Evolutionary conservation across 192 early-diverging fungal species (phyloP).

Genomic region (Podila epigama): DNA sequence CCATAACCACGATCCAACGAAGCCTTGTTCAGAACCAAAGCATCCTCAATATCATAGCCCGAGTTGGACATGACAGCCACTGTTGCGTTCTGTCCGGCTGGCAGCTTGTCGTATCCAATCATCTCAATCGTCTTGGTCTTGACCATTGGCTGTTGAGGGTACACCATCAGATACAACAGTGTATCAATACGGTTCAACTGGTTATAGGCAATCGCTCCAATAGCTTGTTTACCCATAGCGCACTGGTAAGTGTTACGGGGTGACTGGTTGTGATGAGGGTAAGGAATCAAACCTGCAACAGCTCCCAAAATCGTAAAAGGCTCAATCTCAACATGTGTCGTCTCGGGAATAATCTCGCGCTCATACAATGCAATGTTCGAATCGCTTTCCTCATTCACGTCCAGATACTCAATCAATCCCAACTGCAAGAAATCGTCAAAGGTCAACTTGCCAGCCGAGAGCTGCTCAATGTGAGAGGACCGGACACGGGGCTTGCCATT

Average conservation of each 20-base stretch:
- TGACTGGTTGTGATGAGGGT: conserved; percentile 98
- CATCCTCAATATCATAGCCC: conserved; percentile 99
- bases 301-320: conserved; percentile 96
- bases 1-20: conserved; percentile 96
- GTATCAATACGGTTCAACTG: conserved; percentile 96
- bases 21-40: conserved; percentile 92
- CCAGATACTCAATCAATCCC: conserved; percentile 94
- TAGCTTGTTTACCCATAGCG: conserved; percentile 99
- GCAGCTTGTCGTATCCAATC: conserved; percentile 95
- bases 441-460: conserved; percentile 53
- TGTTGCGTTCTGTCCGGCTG: conserved; percentile 88
- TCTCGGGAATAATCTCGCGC: conserved; percentile 81
- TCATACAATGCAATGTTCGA: conserved; percentile 94
- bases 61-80: conserved; percentile 98
- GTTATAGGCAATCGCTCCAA: conserved; percentile 96
- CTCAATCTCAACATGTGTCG: conserved; percentile 96
- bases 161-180: conserved; percentile 93
- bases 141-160: conserved; percentile 98
- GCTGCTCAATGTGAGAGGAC: conserved; percentile 68
- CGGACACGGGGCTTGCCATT: conserved; percentile 74
- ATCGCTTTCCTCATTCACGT: conserved; percentile 98
- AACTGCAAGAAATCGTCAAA: conserved; percentile 94
- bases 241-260: conserved; percentile 99
- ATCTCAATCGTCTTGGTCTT: conserved; percentile 97
- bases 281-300: conserved; percentile 98